Evolutionary conservation across 352 stramenopile genomes (phyloP).

Genomic region (Aphanomyces stellatus): DNA sequence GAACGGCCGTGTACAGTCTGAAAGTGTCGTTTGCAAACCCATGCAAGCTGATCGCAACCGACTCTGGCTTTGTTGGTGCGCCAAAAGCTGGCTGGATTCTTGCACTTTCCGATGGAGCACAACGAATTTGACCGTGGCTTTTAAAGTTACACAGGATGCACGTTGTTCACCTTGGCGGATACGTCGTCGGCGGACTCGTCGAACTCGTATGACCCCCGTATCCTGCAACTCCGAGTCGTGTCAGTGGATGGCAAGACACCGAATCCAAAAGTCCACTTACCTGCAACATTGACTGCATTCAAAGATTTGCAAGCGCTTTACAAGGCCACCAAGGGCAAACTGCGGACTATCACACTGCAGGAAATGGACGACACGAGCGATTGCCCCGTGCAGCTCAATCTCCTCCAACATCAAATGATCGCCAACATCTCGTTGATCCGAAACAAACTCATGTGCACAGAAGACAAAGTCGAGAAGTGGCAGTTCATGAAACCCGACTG

Average conservation of each 20-base stretch:
- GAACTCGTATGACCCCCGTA: conserved; percentile 34
- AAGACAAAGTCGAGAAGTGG: conserved; percentile 67
- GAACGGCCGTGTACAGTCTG: conserved; percentile 64
- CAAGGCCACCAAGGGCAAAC: conserved; percentile 38
- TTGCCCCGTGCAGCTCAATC: conserved; percentile 36
- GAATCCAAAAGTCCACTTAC: conserved; percentile 31
- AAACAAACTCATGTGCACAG: conserved; percentile 44
- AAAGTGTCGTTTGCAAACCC: conserved; percentile 49
- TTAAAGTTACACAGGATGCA: conserved; percentile 26
- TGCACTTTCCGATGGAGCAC: conserved; percentile 46
- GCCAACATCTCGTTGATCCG: conserved; percentile 44
- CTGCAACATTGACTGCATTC: conserved; percentile 28
- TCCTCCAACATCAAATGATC: conserved; percentile 39
- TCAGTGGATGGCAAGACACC: conserved; percentile 29
- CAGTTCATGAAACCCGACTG: conserved; percentile 71
- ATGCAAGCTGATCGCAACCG: conserved; percentile 47
- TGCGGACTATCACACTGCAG: conserved; percentile 40
- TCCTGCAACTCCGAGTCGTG: conserved; percentile 40
- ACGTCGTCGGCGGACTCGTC: conserved; percentile 29
- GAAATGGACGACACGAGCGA: conserved; percentile 39
- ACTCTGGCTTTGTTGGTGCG: conserved; percentile 51
- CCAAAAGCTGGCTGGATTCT: conserved; percentile 26
- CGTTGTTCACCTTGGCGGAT: conserved; percentile 39
- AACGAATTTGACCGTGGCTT: conserved; percentile 55
- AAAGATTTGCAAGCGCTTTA: conserved; percentile 49